Percentiles rank a stretch among this genome's conserved stretches.
These are phyloP conservation scores for Raddia guianensis DNA, from an alignment of 176 grass and related monocot species.

Conservation along the genomic window DNA sequence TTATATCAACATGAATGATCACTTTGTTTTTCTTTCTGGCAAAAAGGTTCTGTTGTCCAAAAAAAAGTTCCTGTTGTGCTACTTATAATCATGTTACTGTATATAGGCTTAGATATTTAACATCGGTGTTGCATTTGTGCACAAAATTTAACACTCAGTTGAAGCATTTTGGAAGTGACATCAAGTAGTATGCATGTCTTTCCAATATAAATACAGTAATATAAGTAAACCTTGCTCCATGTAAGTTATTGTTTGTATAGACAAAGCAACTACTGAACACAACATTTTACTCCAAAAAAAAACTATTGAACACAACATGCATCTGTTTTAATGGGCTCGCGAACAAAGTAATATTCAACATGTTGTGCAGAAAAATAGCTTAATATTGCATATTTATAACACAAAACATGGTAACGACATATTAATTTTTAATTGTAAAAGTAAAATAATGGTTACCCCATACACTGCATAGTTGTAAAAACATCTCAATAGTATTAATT, in stretches of 20 bases:
- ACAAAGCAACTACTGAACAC: neutral
- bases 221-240: neutral
- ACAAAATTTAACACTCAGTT: neutral
- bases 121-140: neutral
- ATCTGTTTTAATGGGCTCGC: neutral
- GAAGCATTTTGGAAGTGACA: neutral
- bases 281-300: neutral
- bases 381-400: neutral
- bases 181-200: neutral
- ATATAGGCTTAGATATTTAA: neutral
- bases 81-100: neutral
- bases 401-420: neutral
- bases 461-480: neutral
- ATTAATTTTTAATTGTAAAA: neutral
- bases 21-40: neutral
- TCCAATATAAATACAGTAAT: neutral
- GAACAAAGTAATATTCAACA: neutral
- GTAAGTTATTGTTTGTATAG: neutral
- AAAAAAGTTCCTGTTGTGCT: neutral
- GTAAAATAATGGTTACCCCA: neutral
- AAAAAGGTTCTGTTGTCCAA: neutral
- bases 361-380: neutral
- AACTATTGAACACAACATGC: neutral
- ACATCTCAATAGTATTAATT: neutral
- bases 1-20: neutral